These are phyloP conservation scores for Auriscalpium vulgare DNA, from an alignment of 768 basidiomycete species.

Conservation along the genomic window DNA sequence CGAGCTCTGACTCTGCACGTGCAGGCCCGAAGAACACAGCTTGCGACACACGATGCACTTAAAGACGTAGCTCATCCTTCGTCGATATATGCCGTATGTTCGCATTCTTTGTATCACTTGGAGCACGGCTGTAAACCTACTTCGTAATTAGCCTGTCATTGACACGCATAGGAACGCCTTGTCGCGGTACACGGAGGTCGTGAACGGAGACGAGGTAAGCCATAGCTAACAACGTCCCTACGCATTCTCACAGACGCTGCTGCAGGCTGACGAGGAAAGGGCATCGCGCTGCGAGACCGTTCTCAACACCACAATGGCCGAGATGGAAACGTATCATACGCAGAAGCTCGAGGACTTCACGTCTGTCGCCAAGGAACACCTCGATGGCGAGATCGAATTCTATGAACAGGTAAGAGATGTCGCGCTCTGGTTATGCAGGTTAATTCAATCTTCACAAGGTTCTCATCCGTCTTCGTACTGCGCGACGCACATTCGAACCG, in stretches of 20 bases:
- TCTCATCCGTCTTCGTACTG: constrained; percentile 47
- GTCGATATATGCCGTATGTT: constrained; percentile 56
- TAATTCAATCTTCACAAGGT: constrained; percentile 28
- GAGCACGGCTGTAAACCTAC: neutral
- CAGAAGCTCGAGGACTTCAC: constrained; percentile 70
- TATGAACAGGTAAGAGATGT: constrained; percentile 52
- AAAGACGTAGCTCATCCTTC: constrained; percentile 73
- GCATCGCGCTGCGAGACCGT: constrained; percentile 80
- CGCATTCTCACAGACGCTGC: neutral
- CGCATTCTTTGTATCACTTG: neutral
- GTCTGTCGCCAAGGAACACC: constrained; percentile 50
- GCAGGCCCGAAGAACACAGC: constrained; percentile 66
- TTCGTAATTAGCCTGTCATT: constrained; percentile 44
- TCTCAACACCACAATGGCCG: constrained; percentile 81
- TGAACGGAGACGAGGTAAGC: constrained; percentile 28
- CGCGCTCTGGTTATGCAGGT: neutral
- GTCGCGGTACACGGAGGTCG: constrained; percentile 53
- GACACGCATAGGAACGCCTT: constrained; percentile 71
- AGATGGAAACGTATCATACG: constrained; percentile 72
- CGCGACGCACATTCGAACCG: constrained; percentile 46
- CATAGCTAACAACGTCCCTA: neutral
- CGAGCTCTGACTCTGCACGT: neutral
- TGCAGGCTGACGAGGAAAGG: constrained; percentile 53
- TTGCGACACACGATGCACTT: constrained; percentile 67
- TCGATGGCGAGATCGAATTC: constrained; percentile 71